Conservation (phyloP, 306 rosid genomes). For the Quercus alba region DNA sequence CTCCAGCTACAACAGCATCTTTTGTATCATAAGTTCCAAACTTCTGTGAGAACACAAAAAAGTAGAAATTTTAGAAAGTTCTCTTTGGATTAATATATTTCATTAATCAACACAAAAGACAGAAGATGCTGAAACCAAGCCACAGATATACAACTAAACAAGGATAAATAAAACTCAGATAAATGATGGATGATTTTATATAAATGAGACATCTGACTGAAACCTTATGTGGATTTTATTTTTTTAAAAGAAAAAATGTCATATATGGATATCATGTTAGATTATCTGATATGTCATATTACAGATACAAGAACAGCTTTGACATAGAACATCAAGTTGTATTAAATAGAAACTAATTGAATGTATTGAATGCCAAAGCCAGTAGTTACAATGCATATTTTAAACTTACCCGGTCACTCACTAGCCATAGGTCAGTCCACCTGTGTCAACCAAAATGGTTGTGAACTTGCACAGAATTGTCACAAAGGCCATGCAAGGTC, state of each 20-base stretch:
- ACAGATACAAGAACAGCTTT: too few relatives aligned
- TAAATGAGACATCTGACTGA: not conserved
- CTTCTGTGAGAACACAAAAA: conserved; percentile 48
- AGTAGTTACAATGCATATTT: not conserved
- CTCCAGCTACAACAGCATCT: conserved; percentile 78
- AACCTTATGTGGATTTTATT: not conserved
- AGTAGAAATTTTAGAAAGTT: not conserved
- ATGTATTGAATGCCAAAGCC: too few relatives aligned
- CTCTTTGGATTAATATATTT: conserved; percentile 7
- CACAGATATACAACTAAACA: not conserved
- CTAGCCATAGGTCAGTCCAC: too few relatives aligned
- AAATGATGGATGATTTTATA: not conserved
- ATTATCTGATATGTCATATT: not conserved
- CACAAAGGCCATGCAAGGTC: too few relatives aligned
- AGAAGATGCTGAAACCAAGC: not conserved
- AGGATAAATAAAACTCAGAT: not conserved
- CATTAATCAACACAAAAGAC: not conserved
- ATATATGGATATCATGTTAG: not conserved
- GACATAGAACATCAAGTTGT: too few relatives aligned
- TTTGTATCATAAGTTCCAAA: conserved; percentile 81
- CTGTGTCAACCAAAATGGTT: too few relatives aligned
- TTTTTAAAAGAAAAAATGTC: too few relatives aligned
- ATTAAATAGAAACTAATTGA: too few relatives aligned
- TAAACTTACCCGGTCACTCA: not conserved
- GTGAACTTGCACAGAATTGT: too few relatives aligned